Evolutionary conservation across 345 rosid genomes (phyloP).

Genomic region (Citrus cavaleriei): DNA sequence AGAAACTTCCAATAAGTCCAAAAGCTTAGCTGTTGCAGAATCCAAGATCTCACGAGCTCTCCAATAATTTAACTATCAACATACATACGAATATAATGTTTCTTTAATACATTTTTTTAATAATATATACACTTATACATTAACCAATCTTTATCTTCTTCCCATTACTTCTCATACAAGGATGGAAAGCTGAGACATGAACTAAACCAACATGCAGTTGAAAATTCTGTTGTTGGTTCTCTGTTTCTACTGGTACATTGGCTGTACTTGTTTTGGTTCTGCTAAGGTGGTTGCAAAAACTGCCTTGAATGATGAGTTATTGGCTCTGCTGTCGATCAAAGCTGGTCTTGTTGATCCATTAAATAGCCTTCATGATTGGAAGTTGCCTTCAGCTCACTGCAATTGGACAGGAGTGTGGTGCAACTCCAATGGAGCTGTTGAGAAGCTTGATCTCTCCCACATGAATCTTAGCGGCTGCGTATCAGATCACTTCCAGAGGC

Average conservation of each 20-base stretch:
- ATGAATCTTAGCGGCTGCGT: constrained; percentile 74
- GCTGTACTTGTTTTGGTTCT: constrained; percentile 30
- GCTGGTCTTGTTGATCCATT: constrained; percentile 58
- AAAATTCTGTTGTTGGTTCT: constrained; percentile 22
- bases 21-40: constrained; percentile 44
- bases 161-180: constrained; percentile 28
- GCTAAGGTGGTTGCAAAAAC: constrained; percentile 22
- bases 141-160: constrained; percentile 38
- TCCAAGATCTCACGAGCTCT: constrained; percentile 55
- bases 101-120: constrained; percentile 18
- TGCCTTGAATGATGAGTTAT: constrained; percentile 37
- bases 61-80: constrained; percentile 22
- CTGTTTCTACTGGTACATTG: constrained; percentile 42
- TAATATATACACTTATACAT: constrained; percentile 20
- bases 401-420: constrained; percentile 87
- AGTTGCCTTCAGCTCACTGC: constrained; percentile 46
- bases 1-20: constrained; percentile 55
- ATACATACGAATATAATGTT: background rate
- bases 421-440: constrained; percentile 59
- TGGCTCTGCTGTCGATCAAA: constrained; percentile 57
- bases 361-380: constrained; percentile 67
- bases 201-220: constrained; percentile 26
- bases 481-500: constrained; percentile 52
- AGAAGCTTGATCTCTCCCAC: constrained; percentile 66
- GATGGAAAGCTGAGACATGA: constrained; percentile 27